Base-by-base conservation (phyloP, 768 basidiomycete species). In the Agaricus blazei region DNA sequence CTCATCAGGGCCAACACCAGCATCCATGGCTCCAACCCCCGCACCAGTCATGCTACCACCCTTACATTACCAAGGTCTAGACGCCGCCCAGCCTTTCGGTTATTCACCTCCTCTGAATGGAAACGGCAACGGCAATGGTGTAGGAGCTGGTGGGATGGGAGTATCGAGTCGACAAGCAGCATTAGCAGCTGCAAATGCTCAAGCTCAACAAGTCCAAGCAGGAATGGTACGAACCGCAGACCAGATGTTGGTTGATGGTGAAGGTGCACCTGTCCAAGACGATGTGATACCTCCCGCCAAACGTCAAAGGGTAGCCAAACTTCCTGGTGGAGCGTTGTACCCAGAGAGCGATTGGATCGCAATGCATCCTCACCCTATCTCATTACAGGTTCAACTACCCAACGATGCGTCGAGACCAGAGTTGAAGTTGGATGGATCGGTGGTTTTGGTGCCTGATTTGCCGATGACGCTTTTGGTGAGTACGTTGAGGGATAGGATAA, bases 291-390 rank as follows among this genome's bases (percentile, higher is more conserved):
- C 88, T 24, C 87, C 90, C 4, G 84, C 94, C 47, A 99, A 99
- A 71, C 79, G 93, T 51, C 90, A 92, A 63, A 84, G 84, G 54
- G 83, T 96, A 12, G 87, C 88, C 27, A 95, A 93, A 69, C 71
- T 93, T 37, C 89, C 91, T 2, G 90, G 85, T 28, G 93, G 93
- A 0, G 83, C 84, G 52, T 70, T 88, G 54, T 97, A 95, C 69
- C 80, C 92, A 6, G 94, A 93, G 64, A 78, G 82, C 51, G 91
- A 95, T 68, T 98, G 94, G 94, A 83, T 93, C 61, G 77, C 77
- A 46, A 85, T 93, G 82, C 93, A 98, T 67, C 90, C 93, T 85
- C 88, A 95, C 62, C 89, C 96, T 11, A 91, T 98, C 63, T 86
- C 87, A 26, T 78, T 99, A 45, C 77, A 79, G 34, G 76, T 98